Evolutionary conservation across 345 rosid species (phyloP).

Genomic region (Syzygium grande): DNA sequence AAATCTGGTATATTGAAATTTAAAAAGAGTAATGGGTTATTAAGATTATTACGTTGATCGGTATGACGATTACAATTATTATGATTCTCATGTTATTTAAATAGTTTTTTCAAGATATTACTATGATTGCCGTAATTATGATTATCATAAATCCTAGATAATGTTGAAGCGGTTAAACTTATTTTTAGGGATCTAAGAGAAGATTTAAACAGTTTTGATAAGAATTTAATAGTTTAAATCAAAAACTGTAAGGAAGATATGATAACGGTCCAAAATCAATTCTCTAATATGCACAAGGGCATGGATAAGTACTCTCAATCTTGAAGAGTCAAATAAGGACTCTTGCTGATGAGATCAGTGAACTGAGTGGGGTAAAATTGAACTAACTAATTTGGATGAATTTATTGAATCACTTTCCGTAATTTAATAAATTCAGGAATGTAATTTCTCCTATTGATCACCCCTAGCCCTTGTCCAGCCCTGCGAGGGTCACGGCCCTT

Average conservation of each 20-base stretch:
- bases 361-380: background rate
- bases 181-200: background rate
- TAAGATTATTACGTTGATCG: accelerated
- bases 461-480: too few species aligned
- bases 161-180: background rate
- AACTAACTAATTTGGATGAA: background rate
- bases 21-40: accelerated
- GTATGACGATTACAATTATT: background rate
- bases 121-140: accelerated
- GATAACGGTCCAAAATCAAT: background rate
- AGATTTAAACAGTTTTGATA: background rate
- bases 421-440: background rate
- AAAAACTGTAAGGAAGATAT: background rate
- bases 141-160: background rate
- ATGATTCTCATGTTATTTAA: background rate
- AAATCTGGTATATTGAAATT: background rate
- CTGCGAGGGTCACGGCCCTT: too few species aligned
- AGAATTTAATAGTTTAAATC: background rate
- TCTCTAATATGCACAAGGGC: background rate
- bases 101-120: background rate
- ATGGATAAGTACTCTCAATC: background rate
- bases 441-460: background rate
- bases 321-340: background rate
- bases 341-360: background rate
- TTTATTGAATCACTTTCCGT: accelerated